These are phyloP conservation scores for Pisolithus sp. DNA, from an alignment of 768 basidiomycete species.

Conservation along the genomic window DNA sequence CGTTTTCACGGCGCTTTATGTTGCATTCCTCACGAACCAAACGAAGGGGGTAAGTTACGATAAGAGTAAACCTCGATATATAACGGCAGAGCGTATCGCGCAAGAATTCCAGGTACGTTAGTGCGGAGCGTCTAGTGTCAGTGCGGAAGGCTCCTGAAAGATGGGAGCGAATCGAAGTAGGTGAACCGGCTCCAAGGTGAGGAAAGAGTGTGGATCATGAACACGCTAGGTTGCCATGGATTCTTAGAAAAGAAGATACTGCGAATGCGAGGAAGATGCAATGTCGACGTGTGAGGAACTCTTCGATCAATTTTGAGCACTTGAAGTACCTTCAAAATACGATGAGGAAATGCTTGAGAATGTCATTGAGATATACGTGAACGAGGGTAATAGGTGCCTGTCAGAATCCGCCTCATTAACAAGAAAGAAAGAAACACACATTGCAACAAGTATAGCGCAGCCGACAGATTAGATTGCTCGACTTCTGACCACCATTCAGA, in stretches of 20 bases:
- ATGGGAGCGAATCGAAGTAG: constrained; percentile 13
- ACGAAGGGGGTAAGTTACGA: constrained; percentile 46
- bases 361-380: constrained; percentile 2
- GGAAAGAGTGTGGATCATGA: constrained; percentile 63
- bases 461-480: constrained; percentile 50
- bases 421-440: constrained; percentile 42
- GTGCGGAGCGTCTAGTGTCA: constrained; percentile 3
- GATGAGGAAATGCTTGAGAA: constrained; percentile 21
- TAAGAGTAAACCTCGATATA: constrained; percentile 7
- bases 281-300: constrained; percentile 39
- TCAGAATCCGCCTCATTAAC: background rate
- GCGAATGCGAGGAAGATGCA: constrained; percentile 43
- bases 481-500: constrained; percentile 81
- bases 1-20: constrained; percentile 51
- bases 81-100: constrained; percentile 6
- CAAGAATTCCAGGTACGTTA: constrained; percentile 8
- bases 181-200: constrained; percentile 38
- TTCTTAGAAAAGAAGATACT: constrained; percentile 41
- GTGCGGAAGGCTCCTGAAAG: constrained; percentile 4
- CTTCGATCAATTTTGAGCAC: constrained; percentile 39
- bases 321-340: constrained; percentile 29
- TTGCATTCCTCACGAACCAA: constrained; percentile 64
- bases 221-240: constrained; percentile 41
- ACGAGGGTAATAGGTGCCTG: background rate
- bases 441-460: constrained; percentile 68